phyloP scores from a whole-genome alignment of 495 filamentous ascomycete species.

The Tuber calosporum region DNA sequence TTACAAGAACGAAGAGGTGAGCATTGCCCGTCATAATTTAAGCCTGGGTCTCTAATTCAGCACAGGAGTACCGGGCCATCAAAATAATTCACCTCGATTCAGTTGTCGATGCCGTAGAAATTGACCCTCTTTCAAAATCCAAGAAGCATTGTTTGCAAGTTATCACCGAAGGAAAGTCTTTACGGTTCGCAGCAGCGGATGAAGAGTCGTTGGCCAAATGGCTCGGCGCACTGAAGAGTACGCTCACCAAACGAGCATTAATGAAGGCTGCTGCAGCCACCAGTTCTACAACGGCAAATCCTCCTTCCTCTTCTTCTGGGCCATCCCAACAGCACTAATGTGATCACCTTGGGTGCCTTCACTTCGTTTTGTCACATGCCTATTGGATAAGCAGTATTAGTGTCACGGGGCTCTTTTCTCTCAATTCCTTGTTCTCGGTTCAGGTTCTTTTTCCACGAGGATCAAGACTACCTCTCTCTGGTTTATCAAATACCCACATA shows the following conservation, averaged over 20 bases:
- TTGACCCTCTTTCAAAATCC: conserved; percentile 75
- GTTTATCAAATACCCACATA: conserved; percentile 4
- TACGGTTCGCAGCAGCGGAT: conserved; percentile 71
- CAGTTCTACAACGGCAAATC: neutral
- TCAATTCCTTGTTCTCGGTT: neutral
- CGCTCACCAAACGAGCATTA: conserved; percentile 56
- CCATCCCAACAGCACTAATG: neutral
- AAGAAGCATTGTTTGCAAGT: conserved; percentile 85
- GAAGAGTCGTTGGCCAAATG: conserved; percentile 79
- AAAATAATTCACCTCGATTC: conserved; percentile 71
- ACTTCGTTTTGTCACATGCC: neutral
- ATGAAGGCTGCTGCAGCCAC: conserved; percentile 13
- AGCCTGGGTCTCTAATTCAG: conserved; percentile 10
- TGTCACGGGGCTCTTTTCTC: neutral
- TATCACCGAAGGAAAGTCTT: conserved; percentile 88
- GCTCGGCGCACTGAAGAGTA: conserved; percentile 83
- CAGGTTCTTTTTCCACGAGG: neutral
- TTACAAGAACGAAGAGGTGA: conserved; percentile 78
- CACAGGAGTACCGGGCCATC: conserved; percentile 73
- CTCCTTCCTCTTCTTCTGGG: neutral
- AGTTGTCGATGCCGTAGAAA: conserved; percentile 86
- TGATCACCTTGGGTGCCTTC: neutral
- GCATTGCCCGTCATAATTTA: conserved; percentile 3
- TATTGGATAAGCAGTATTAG: neutral
- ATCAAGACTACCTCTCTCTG: neutral